Conservation (phyloP, 2,329 filamentous ascomycete genomes). For the Cordyceps tenuipes region DNA sequence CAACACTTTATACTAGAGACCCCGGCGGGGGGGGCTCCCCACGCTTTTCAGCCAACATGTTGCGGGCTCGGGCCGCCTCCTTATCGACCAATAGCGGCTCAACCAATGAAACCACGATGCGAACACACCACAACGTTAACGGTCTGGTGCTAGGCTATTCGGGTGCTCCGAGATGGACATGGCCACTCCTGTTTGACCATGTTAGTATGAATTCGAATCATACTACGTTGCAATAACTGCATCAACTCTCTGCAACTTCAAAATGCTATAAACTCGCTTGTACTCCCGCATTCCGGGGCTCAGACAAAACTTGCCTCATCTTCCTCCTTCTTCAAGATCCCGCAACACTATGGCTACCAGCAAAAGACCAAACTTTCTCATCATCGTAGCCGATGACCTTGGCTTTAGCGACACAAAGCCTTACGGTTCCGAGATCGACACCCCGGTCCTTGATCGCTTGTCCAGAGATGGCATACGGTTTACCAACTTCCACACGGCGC, state of each 20-base stretch:
- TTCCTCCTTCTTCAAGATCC: background rate
- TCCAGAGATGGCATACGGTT: background rate
- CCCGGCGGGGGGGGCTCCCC: background rate
- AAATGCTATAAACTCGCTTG: background rate
- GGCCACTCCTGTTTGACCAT: background rate
- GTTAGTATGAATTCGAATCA: background rate
- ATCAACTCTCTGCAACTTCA: background rate
- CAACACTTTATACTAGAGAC: background rate
- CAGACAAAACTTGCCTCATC: background rate
- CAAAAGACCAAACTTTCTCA: background rate
- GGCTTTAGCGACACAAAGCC: constrained; percentile 53
- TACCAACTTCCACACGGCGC: constrained; percentile 42
- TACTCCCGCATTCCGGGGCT: background rate
- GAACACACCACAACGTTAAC: background rate
- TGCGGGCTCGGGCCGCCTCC: background rate
- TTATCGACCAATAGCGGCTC: background rate
- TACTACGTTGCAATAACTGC: background rate
- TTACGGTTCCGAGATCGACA: constrained; percentile 53
- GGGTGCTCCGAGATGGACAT: background rate
- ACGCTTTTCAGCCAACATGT: background rate
- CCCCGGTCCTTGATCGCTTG: constrained; percentile 49
- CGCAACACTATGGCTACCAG: background rate
- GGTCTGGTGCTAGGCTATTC: background rate
- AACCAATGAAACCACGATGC: background rate
- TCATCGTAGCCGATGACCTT: constrained; percentile 30